Percentiles rank a stretch among this genome's conserved stretches.
Evolutionary conservation across 371 early-diverging fungal genomes (phyloP).

Genomic region (Coemansia sp.): DNA sequence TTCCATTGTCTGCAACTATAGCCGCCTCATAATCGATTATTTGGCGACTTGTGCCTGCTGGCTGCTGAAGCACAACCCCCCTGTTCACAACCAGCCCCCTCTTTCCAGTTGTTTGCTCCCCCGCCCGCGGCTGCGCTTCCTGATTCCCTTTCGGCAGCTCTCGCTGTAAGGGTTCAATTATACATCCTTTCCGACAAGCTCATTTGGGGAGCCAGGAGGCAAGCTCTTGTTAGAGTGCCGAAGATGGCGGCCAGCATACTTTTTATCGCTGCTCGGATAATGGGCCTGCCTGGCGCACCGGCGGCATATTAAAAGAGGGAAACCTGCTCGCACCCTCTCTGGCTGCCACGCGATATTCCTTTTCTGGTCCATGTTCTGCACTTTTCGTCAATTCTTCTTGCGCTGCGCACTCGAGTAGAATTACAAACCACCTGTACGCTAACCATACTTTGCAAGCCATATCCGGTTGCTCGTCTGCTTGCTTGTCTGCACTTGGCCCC

Average conservation of each 20-base stretch:
- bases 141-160: not conserved
- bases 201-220: not conserved
- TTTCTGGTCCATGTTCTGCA: not conserved
- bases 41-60: slow-evolving; percentile 17
- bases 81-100: slow-evolving; percentile 21
- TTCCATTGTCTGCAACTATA: slow-evolving; percentile 9
- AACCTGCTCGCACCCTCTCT: not conserved
- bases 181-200: not conserved
- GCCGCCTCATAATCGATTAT: slow-evolving; percentile 27
- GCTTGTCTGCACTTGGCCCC: not conserved
- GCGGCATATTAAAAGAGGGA: slow-evolving; percentile 5
- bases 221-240: not conserved
- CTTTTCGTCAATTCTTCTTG: not conserved
- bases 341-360: slow-evolving; percentile 6
- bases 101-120: not conserved
- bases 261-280: not conserved
- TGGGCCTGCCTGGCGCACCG: not conserved
- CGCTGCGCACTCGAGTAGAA: slow-evolving; percentile 6
- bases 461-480: slow-evolving; percentile 5
- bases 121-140: not conserved
- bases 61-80: not conserved
- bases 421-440: not conserved
- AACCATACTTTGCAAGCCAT: not conserved
- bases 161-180: slow-evolving; percentile 13
- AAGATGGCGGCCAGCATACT: not conserved